phyloP scores from a whole-genome alignment of 2,329 filamentous ascomycete species.

The Penicillium sp. region DNA sequence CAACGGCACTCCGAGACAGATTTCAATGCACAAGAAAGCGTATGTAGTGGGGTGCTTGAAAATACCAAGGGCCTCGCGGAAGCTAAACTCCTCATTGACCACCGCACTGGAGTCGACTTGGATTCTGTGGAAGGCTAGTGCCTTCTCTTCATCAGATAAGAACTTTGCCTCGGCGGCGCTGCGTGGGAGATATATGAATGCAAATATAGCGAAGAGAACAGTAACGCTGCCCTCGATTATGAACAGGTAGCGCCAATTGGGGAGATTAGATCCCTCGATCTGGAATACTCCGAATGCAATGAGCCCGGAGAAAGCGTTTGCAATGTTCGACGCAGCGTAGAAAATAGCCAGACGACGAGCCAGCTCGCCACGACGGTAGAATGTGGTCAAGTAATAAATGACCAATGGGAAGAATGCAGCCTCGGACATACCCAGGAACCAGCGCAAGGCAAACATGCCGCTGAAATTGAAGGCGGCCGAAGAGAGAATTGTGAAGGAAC shows the following conservation, averaged over 20 bases:
- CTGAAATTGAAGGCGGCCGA: conserved; percentile 59
- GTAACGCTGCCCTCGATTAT: conserved; percentile 60
- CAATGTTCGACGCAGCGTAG: conserved; percentile 73
- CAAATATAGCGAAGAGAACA: conserved; percentile 61
- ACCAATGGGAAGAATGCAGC: conserved; percentile 68
- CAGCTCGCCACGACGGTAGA: conserved; percentile 70
- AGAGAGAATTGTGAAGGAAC: conserved; percentile 61
- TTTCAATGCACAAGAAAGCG: conserved; percentile 55
- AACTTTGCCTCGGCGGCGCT: conserved; percentile 65
- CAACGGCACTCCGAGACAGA: conserved; percentile 59
- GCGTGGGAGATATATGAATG: conserved; percentile 66
- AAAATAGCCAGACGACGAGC: conserved; percentile 69
- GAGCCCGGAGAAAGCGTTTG: conserved; percentile 63
- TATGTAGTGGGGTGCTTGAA: conserved; percentile 56
- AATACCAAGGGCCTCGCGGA: conserved; percentile 53
- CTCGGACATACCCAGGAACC: conserved; percentile 69
- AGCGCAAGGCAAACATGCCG: conserved; percentile 65
- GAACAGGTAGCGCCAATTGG: conserved; percentile 54
- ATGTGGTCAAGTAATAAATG: conserved; percentile 62
- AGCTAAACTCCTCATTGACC: conserved; percentile 56
- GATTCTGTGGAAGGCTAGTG: conserved; percentile 69
- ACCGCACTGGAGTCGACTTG: conserved; percentile 70
- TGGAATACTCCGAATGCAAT: conserved; percentile 62
- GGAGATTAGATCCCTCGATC: conserved; percentile 49
- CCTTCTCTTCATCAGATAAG: conserved; percentile 63